Base-by-base conservation (phyloP, 768 basidiomycete genomes). In the Scleroderma citrinum region DNA sequence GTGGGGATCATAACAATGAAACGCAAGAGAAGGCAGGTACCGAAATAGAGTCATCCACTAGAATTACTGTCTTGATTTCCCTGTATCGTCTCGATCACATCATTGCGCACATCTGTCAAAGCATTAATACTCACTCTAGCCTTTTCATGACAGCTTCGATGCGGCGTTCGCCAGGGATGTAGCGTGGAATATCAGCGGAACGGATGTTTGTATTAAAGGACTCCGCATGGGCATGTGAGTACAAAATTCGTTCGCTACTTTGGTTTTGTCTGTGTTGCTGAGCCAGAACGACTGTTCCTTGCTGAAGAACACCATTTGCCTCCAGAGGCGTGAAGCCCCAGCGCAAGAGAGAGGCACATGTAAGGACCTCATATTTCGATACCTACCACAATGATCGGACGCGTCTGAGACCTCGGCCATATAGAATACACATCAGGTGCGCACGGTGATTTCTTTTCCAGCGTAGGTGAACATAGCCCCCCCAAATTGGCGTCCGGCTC, bases 31-130 rank as follows among this genome's bases (percentile, higher is more conserved):
- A 17, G 24, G 14, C 12, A 53, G 59, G 43, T 20, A 68, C 69
- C 1, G 74, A 74, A 45, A 67, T 56, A 2, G 72, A 75, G 44
- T 73, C 74, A 39, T 72, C 68, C 19, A 74, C 55, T 32, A 74
- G 52, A 35, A 74, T 61, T 35, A 74, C 69, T 11, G 73, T 70
- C 52, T 74, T 74, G 58, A 71, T 64, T 45, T 70, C 69, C 46
- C 69, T 69, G 20, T 7, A 30, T 56, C 50, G 58, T 38, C n/a
- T 43, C 4, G 35, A 12, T 10, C 23, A 16, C 26, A 7, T 14
- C 5, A 5, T 35, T 12, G 13, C n/a, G 5, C 16, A 23, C 30
- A 19, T 21, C n/a, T 5, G 29, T 30, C 0, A 48, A n/a, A n/a
- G 24, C 3, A 37, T 10, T 21, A 23, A 50, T n/a, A 68, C 65